Base-by-base conservation (phyloP, 108 stramenopile genomes). In the Schizochytrium sp. region DNA sequence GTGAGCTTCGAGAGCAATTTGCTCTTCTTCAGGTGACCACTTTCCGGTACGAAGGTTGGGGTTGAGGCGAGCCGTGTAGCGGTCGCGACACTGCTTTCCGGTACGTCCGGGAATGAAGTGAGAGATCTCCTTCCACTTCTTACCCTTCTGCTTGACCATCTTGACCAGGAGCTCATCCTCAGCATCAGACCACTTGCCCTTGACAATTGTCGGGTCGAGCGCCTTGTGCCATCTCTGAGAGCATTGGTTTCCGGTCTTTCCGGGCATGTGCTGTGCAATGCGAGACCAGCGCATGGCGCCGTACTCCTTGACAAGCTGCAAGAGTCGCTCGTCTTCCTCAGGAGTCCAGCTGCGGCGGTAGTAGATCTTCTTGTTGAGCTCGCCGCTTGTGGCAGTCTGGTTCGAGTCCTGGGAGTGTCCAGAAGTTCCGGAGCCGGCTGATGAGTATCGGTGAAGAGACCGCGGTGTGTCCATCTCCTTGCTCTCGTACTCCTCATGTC, bases 1-100 rank as follows among this genome's bases (percentile, higher is more conserved):
- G 49, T 92, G 90, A 8, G 90, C 90, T 42, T 72, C 83, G 57
- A 91, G 44, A 3, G 90, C 72, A 17, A 55, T 44, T 4, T 19
- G 3, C 40, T 92, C 94, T 91, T 94, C 94, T 5, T 93, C 90
- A 12, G 28, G 87, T 0, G 92, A 92, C 94, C 94, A 94, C 8
- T 91, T 90, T 3, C 93, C 91, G 40, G 94, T 94, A 57, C 89
- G 90, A 46, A 94, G 93, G 59, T 92, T 89, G 4, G 99, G 99
- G 89, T 99, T 97, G 57, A 99, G 92, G 92, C 94, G 94, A 58
- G 93, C 93, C 61, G 93, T 93, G 93, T 93, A 94, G 8, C 94
- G 92, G 59, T 94, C 94, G 47, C 94, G 91, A 72, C 93, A 93
- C 90, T 93, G 93, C 93, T 94, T 94, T 56, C 94, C 94, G 44